Base-by-base conservation (phyloP, 116 monocot genomes). In the Cymodocea nodosa region DNA sequence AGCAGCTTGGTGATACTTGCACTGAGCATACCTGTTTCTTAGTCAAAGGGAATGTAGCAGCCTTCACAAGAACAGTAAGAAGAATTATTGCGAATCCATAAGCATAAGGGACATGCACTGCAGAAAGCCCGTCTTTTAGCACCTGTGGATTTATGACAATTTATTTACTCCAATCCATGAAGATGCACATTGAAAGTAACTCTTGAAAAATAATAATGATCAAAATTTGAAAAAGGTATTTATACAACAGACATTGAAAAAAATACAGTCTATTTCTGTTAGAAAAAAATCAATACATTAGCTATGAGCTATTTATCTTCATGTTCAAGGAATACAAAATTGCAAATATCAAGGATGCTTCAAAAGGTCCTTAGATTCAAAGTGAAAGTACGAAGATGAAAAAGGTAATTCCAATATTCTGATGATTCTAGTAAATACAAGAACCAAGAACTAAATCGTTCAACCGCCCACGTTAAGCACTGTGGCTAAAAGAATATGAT, bases 81-180 rank as follows among this genome's bases (percentile, higher is more conserved):
- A 94, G 84, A 73, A 94, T 94, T 65, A 94, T 94, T 60, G 94
- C 89, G 74, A 94, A 94, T 39, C 89, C 94, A 79, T 89, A 94
- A 30, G 87, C 59, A 87, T 94, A 94, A 49, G 94, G 94, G 65
- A 89, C 84, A 75, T 94, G 86, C 69, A 94, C 64, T 62, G 84
- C 60, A 35, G 94, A 86, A 51, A 94, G 82, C 37, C 84, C 89
- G 77, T 87, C 82, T 78, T 94, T 94, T 35, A 94, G 67, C 53
- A 67, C 67, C 67, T 67, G 67, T 35, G 53, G n/a, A 52, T 53
- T 16, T 23, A 57, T 36, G 12, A 57, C 37, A 56, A 24, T 34
- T 50, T 16, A 4, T 37, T 24, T 15, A 22, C 51, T 44, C 44
- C 2, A 18, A 34, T 64, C 58, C 39, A 62, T 39, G 34, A 36